Base-by-base conservation (phyloP, 1,284 basidiomycete genomes). In the Rhodotorula sp. region DNA sequence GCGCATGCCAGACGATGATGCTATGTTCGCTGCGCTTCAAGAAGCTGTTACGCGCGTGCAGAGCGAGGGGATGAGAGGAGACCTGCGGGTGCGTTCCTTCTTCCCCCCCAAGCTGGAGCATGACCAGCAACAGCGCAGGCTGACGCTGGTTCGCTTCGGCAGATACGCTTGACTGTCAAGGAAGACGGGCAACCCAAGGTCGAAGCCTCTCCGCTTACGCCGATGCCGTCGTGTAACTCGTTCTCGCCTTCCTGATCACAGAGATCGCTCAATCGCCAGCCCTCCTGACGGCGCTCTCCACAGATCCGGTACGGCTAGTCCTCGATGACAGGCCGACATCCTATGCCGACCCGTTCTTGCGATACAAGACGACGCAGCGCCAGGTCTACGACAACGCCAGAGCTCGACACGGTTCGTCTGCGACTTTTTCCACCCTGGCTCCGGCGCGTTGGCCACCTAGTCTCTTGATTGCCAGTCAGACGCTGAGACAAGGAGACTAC, bases 241-340 rank as follows among this genome's bases (percentile, higher is more conserved):
- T 8, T 42, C 29, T 45, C 37, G 4, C 26, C n/a, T 44, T 26
- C 17, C 62, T 45, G 17, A 0, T 4, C 26, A 12, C 26, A 8
- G 10, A 10, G 14, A 42, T 14, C 37, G 37, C 37, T 42, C 37
- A 12, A 12, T 42, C 10, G 10, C 37, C 37, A 42, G 37, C 37
- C 37, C 53, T 26, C 48, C 17, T 29, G n/a, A 10, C 33, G 22
- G 20, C 18, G 4, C 20, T 0, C 2, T 17, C 2, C 10, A 3
- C 61, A 74, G 73, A 67, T 42, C 70, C 62, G 0, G 60, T 74
- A 45, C 66, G 63, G 0, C 65, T 74, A 18, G 70, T 71, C 6
- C 17, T 72, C 2, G 73, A 72, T 33, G 60, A 62, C 59, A 53
- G 56, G 20, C 53, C 67, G 10, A 69, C 70, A 1, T 48, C 26